A percentile compares a stretch with the other conserved stretches of the same genome.
Evolutionary conservation across 2,329 filamentous ascomycete genomes (phyloP).

Genomic region (Colletotrichum phormii): DNA sequence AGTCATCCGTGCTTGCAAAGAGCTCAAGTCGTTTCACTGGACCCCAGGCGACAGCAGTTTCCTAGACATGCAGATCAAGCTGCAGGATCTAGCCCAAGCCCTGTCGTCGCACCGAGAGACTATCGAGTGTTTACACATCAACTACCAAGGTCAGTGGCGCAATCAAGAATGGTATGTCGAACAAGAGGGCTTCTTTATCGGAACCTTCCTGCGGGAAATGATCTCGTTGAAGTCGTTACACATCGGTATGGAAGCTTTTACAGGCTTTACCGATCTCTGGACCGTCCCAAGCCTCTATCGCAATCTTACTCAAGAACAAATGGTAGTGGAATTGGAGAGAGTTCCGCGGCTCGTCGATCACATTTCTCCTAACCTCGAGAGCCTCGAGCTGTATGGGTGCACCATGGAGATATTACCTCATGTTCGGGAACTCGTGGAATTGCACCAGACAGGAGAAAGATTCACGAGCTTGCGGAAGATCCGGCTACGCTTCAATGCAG

Average conservation of each 20-base stretch:
- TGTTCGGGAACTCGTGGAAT: background rate
- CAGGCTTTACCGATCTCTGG: slow-evolving; percentile 2
- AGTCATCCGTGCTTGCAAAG: background rate
- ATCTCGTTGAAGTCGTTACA: background rate
- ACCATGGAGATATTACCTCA: background rate
- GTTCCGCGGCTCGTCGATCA: background rate
- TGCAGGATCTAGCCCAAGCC: background rate
- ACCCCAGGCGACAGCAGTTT: slow-evolving; percentile 6
- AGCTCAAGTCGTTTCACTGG: background rate
- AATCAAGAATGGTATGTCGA: background rate
- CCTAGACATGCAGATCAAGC: slow-evolving; percentile 13
- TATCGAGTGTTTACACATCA: background rate
- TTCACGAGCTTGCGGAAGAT: background rate
- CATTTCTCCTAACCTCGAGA: background rate
- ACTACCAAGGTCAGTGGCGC: slow-evolving; percentile 1
- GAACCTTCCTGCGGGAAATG: background rate
- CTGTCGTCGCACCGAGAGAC: background rate
- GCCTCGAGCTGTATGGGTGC: background rate
- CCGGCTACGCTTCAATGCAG: background rate
- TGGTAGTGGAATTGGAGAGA: background rate
- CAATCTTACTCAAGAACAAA: background rate
- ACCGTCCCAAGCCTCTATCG: background rate
- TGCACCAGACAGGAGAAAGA: background rate
- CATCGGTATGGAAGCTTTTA: slow-evolving; percentile 12
- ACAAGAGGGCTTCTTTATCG: background rate